Evolutionary conservation across 106 monocot genomes (phyloP).

Genomic region (Iris macrosiphon): DNA sequence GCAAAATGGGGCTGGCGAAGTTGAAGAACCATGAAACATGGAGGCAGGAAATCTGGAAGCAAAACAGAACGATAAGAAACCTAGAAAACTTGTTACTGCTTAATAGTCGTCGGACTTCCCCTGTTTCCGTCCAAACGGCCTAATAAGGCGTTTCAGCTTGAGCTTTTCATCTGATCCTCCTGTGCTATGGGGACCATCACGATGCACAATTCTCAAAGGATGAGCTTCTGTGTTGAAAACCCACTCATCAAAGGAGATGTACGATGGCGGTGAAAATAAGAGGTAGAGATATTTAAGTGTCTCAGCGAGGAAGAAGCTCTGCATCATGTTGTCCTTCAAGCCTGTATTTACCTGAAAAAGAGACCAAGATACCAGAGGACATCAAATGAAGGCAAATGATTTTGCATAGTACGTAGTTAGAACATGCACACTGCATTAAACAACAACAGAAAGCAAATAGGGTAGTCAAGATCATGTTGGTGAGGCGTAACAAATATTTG

Average conservation of each 20-base stretch:
- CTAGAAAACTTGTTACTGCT: not conserved
- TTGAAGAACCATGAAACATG: too few relatives aligned
- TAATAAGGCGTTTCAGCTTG: slow-evolving; percentile 16
- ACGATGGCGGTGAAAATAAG: slow-evolving; percentile 83
- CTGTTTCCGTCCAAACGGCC: slow-evolving; percentile 36
- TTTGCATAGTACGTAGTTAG: not conserved
- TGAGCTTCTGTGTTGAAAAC: slow-evolving; percentile 99
- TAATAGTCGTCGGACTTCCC: slow-evolving; percentile 14
- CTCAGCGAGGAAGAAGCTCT: slow-evolving; percentile 94
- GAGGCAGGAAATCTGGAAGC: too few relatives aligned
- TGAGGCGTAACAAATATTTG: too few relatives aligned
- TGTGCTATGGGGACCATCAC: slow-evolving; percentile 8
- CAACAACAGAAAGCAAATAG: too few relatives aligned
- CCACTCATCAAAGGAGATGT: slow-evolving; percentile 96
- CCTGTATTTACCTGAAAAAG: slow-evolving; percentile 80
- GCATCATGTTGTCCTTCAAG: slow-evolving; percentile 91
- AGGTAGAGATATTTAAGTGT: slow-evolving; percentile 96
- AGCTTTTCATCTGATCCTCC: slow-evolving; percentile 9
- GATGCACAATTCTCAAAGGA: slow-evolving; percentile 66
- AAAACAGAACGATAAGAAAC: too few relatives aligned
- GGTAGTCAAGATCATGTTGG: too few relatives aligned
- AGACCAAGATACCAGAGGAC: not conserved
- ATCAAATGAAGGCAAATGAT: not conserved
- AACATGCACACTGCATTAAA: too few relatives aligned
- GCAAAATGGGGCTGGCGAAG: too few relatives aligned